These are phyloP conservation scores for Tulasnella sp. DNA, from an alignment of 768 basidiomycete species.

Conservation along the genomic window DNA sequence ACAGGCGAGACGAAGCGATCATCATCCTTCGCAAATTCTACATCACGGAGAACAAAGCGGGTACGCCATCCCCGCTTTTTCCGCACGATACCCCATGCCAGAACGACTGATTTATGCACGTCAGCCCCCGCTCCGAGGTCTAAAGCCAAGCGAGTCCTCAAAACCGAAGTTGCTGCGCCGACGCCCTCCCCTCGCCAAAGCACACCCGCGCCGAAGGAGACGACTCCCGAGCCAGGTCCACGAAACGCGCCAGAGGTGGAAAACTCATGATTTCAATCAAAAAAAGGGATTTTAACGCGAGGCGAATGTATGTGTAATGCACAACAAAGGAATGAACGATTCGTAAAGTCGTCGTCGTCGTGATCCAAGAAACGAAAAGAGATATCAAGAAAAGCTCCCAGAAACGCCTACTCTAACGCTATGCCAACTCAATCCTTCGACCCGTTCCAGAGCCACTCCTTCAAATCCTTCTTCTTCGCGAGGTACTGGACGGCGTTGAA, in stretches of 20 bases:
- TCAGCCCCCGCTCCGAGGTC: conserved; percentile 83
- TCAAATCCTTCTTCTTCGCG: neutral
- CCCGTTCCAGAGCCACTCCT: conserved; percentile 11
- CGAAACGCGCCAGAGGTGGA: too few species aligned
- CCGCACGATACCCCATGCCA: conserved; percentile 9
- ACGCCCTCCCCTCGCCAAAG: neutral
- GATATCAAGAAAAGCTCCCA: neutral
- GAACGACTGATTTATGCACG: too few species aligned
- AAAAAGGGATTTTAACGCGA: too few species aligned
- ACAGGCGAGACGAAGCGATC: conserved; percentile 72
- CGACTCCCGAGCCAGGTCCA: neutral
- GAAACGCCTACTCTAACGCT: too few species aligned
- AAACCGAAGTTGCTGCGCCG: conserved; percentile 50
- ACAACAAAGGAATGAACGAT: neutral
- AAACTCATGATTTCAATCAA: too few species aligned
- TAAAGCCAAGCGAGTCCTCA: conserved; percentile 74
- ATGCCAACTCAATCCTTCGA: neutral
- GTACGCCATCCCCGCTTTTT: conserved; percentile 43
- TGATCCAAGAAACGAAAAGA: neutral
- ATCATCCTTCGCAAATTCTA: conserved; percentile 80
- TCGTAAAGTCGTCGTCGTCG: neutral
- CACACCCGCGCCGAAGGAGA: neutral
- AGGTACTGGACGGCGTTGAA: neutral
- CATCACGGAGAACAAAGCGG: conserved; percentile 86
- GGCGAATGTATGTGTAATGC: too few species aligned